Evolutionary conservation across 148 eudicot species (phyloP).

Genomic region (Polygonum aviculare): DNA sequence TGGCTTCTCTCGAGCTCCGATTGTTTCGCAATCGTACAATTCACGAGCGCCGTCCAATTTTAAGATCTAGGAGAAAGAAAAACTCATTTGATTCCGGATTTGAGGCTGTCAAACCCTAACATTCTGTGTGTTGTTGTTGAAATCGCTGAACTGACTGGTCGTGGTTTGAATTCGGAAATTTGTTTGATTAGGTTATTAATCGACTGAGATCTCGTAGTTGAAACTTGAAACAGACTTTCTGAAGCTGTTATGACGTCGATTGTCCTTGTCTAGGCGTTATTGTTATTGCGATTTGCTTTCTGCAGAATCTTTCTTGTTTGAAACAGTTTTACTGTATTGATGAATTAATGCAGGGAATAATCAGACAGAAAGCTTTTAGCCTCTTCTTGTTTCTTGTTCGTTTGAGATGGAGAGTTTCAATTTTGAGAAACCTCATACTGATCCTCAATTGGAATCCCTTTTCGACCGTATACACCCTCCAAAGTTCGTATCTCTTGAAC

Average conservation of each 20-base stretch:
- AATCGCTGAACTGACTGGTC: neutral
- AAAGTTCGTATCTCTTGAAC: neutral
- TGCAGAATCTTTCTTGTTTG: neutral
- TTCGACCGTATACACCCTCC: slow-evolving; percentile 6
- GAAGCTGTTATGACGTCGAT: neutral
- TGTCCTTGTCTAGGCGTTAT: neutral
- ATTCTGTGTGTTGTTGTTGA: neutral
- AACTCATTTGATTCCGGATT: neutral
- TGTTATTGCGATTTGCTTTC: neutral
- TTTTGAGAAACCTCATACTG: neutral
- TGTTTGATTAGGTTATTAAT: too few species aligned
- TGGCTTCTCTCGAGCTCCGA: neutral
- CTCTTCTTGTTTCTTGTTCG: neutral
- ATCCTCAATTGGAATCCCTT: neutral
- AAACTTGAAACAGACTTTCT: neutral
- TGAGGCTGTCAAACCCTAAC: neutral
- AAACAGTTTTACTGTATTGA: neutral
- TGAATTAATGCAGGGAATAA: neutral
- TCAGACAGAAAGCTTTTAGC: neutral
- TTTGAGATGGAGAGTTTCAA: neutral
- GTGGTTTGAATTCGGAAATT: neutral
- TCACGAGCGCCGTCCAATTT: neutral
- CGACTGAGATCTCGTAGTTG: neutral
- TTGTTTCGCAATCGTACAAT: neutral
- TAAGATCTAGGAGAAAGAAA: neutral